These are phyloP conservation scores for Datisca glomerata DNA, from an alignment of 306 rosid genomes.

Conservation along the genomic window DNA sequence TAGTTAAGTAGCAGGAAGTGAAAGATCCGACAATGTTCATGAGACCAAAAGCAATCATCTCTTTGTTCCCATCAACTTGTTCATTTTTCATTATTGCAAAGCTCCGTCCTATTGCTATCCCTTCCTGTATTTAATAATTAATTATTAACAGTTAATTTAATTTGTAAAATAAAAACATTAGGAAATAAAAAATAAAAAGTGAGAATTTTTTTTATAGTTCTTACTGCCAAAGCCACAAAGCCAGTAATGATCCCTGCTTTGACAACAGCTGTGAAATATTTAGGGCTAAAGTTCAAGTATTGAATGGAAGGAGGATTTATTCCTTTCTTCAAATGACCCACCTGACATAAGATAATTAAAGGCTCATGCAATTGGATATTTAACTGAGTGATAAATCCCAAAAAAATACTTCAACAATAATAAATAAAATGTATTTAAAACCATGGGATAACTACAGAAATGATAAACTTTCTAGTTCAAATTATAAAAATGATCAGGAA, in stretches of 20 bases:
- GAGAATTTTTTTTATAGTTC: no score
- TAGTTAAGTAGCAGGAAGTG: slow-evolving; percentile 87
- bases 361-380: no score
- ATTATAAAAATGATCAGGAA: no score
- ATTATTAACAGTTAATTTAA: not conserved
- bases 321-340: slow-evolving; percentile 71
- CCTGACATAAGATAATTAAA: slow-evolving; percentile 35
- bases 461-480: no score
- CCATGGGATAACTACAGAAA: no score
- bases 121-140: slow-evolving; percentile 46
- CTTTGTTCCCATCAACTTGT: slow-evolving; percentile 86
- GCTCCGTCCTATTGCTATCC: slow-evolving; percentile 91
- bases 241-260: slow-evolving; percentile 53
- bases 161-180: no score
- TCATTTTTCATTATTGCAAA: slow-evolving; percentile 50
- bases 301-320: slow-evolving; percentile 54
- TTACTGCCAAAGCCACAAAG: slow-evolving; percentile 71
- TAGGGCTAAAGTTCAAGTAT: slow-evolving; percentile 30
- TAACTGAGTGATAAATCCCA: no score
- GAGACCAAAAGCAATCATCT: slow-evolving; percentile 79
- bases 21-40: slow-evolving; percentile 79
- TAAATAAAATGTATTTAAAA: no score
- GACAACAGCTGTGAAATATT: slow-evolving; percentile 29
- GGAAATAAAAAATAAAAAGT: not conserved
- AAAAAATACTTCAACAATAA: no score